Percentiles rank a stretch among this genome's conserved stretches.
Evolutionary conservation across 2,329 filamentous ascomycete genomes (phyloP).

Genomic region (Claviceps purpurea): DNA sequence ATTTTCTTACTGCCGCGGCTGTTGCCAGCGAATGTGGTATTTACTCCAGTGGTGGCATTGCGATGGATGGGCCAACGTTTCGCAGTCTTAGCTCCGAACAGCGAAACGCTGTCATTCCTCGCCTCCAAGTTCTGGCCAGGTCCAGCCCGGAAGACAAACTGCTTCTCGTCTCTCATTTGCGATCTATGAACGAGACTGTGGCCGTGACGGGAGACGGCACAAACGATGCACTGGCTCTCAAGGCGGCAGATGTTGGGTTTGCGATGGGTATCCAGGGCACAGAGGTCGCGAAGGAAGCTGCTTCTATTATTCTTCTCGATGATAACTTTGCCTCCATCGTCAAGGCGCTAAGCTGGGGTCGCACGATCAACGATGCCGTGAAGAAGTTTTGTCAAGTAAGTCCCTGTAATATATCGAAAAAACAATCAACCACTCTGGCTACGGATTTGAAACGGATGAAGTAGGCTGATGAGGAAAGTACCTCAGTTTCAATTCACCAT

Average conservation of each 20-base stretch:
- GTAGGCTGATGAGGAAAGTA: not conserved
- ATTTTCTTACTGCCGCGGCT: conserved; percentile 29
- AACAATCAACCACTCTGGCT: not conserved
- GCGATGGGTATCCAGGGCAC: conserved; percentile 56
- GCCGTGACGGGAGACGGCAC: conserved; percentile 55
- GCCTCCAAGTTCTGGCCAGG: conserved; percentile 53
- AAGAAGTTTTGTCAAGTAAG: conserved; percentile 47
- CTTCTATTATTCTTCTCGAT: conserved; percentile 51
- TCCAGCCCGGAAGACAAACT: conserved; percentile 60
- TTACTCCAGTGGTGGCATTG: conserved; percentile 48
- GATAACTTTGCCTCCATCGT: conserved; percentile 54
- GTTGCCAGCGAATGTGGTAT: conserved; percentile 30
- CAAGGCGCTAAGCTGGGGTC: conserved; percentile 47
- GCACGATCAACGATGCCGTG: conserved; percentile 49
- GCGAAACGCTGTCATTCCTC: conserved; percentile 39
- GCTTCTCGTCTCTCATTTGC: conserved; percentile 48
- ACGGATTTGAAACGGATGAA: not conserved
- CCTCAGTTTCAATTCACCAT: conserved; percentile 50
- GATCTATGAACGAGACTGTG: conserved; percentile 52
- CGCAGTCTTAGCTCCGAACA: conserved; percentile 37
- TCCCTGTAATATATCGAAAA: not conserved
- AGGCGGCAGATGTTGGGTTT: conserved; percentile 53
- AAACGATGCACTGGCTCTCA: conserved; percentile 52
- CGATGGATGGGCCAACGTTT: conserved; percentile 44
- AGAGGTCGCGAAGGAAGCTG: conserved; percentile 53